Evolutionary conservation across 164 flowering plant genomes (phyloP), one percentile per base, ranked within the genome.

Genomic region (Santalum album): DNA sequence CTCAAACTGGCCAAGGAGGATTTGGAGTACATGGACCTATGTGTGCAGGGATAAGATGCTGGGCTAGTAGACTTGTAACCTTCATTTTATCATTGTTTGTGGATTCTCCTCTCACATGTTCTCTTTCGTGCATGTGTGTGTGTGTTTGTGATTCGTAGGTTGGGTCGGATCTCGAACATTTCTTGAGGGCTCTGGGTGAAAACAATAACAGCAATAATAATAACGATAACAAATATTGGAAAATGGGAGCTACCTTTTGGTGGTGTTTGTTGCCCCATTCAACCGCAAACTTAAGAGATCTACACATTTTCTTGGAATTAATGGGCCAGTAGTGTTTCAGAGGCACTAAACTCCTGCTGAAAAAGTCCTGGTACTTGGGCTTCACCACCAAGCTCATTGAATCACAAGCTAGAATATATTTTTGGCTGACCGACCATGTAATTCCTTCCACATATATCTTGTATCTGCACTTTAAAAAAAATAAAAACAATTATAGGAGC

Each of bases 391-490:
- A 18, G n/a, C 51, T 29, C 27, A 53, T 46, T 0, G 64, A 53
- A 53, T 60, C 53, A 20, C 64, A 52, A 15, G 64, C 64, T 35
- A 59, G 51, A 15, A 59, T 52, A 39, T 59, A 59, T 11, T 59
- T 59, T 26, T 59, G 51, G 7, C 63, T 60, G 6, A 60, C 64
- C 0, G 64, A 60, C 64, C 64, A 60, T 6, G 57, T 32, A 1
- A 9, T 6, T 43, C 57, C 64, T 29, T 60, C 64, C 3, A 60
- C 25, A 25, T 60, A 60, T 12, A 60, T 53, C 42, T 60, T 60
- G 24, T 60, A 60, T 45, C 64, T 60, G 3, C 25, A 45, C 16
- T 17, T 7, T 12, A 17, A 7, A 9, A 45, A 9, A 20, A 1
- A 21, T 1, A 6, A 1, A 22, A 20, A 20, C 6, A 10, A 10